A percentile compares a stretch with the other conserved stretches of the same genome.
Conservation (phyloP, 768 basidiomycete genomes). For the Lactarius pseudohatsudake region DNA sequence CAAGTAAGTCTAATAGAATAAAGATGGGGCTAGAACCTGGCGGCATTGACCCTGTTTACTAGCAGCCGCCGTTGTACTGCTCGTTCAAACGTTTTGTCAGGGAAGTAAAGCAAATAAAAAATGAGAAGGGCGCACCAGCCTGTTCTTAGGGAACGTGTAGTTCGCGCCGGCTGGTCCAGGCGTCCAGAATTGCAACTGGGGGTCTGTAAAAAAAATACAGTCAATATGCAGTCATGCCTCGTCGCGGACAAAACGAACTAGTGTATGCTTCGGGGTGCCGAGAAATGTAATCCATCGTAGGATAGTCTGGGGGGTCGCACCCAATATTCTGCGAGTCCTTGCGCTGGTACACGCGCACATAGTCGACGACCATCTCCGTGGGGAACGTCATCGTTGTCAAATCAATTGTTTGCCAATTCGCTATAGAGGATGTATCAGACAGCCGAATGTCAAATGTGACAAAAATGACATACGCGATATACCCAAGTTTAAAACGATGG, state of each 20-base stretch:
- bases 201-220: slow-evolving; percentile 30
- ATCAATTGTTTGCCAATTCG: slow-evolving; percentile 67
- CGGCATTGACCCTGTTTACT: not conserved
- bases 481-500: slow-evolving; percentile 61
- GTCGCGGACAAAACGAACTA: slow-evolving; percentile 43
- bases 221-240: not conserved
- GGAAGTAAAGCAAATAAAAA: not conserved
- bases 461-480: slow-evolving; percentile 47
- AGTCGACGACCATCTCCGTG: slow-evolving; percentile 69
- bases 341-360: slow-evolving; percentile 79
- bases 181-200: slow-evolving; percentile 37
- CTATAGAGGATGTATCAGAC: slow-evolving; percentile 33
- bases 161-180: slow-evolving; percentile 33
- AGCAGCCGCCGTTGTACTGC: slow-evolving; percentile 23
- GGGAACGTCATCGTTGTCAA: slow-evolving; percentile 63
- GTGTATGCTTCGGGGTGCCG: slow-evolving; percentile 55
- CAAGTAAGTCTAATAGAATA: slow-evolving; percentile 12
- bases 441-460: not conserved
- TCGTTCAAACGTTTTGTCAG: slow-evolving; percentile 1
- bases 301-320: slow-evolving; percentile 63
- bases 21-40: slow-evolving; percentile 3
- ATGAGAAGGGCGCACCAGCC: slow-evolving; percentile 10
- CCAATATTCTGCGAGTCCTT: slow-evolving; percentile 57
- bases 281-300: slow-evolving; percentile 64
- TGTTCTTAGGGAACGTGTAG: slow-evolving; percentile 38